A percentile compares a stretch with the other conserved stretches of the same genome.
phyloP scores from a whole-genome alignment of 495 filamentous ascomycete genomes.

The Astrocystis sublimbata region DNA sequence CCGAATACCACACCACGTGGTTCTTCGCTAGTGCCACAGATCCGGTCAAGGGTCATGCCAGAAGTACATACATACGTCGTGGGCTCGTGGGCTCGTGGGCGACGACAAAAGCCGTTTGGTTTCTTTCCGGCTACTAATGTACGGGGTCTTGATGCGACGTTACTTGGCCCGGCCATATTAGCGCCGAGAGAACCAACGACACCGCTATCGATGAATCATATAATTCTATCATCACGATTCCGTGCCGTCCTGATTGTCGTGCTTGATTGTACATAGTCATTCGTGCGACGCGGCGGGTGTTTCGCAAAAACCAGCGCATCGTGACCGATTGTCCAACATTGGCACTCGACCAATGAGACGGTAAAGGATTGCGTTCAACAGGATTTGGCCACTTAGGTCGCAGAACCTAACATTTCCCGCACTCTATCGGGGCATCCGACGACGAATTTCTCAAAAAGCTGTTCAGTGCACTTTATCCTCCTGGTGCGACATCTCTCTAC shows the following conservation, averaged over 20 bases:
- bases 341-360: not conserved
- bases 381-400: not conserved
- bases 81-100: conserved; percentile 4
- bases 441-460: not conserved
- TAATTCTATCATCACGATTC: no score
- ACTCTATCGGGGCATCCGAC: not conserved
- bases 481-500: not conserved
- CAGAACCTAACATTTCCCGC: not conserved
- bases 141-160: not conserved
- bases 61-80: no score
- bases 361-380: not conserved
- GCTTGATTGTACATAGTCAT: no score
- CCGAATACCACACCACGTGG: conserved; percentile 3
- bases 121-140: not conserved
- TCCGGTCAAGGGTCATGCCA: conserved; percentile 7
- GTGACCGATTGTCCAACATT: not conserved
- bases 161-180: not conserved
- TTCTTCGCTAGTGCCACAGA: not conserved
- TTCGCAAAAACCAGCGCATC: conserved; percentile 3
- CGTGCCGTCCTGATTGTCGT: conserved; percentile 4
- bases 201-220: no score
- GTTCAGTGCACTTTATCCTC: not conserved
- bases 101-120: conserved; percentile 7
- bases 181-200: not conserved
- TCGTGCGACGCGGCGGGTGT: not conserved